A percentile compares a stretch with the other conserved stretches of the same genome.
phyloP scores from a whole-genome alignment of 2,329 filamentous ascomycete genomes.

The Diplocarpon rosae region DNA sequence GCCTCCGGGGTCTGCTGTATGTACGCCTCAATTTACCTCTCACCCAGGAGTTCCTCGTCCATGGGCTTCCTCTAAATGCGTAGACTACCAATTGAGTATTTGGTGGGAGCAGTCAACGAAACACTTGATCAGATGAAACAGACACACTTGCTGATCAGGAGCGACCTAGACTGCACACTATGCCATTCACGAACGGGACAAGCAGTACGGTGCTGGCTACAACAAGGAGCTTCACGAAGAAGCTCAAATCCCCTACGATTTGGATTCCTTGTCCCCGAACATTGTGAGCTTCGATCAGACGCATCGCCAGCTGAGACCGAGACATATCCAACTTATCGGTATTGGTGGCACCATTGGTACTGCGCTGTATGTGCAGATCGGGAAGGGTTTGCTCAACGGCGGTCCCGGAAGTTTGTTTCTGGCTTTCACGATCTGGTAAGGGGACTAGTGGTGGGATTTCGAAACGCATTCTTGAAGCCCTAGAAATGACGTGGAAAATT shows the following conservation, averaged over 20 bases:
- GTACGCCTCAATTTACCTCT: neutral
- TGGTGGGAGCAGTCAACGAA: no score
- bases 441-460: no score
- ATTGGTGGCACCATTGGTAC: slow-evolving; percentile 57
- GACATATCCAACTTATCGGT: slow-evolving; percentile 33
- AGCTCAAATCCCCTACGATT: slow-evolving; percentile 9
- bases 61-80: neutral
- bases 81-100: no score
- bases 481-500: neutral
- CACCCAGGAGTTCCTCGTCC: no score
- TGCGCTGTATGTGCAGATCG: slow-evolving; percentile 42
- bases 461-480: no score
- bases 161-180: slow-evolving; percentile 7
- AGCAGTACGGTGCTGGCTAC: slow-evolving; percentile 3
- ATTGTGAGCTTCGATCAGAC: slow-evolving; percentile 18
- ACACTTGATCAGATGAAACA: no score
- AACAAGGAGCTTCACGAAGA: slow-evolving; percentile 17
- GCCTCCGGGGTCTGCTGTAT: slow-evolving; percentile 8
- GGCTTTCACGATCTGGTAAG: slow-evolving; percentile 46
- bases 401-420: slow-evolving; percentile 47
- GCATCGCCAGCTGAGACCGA: slow-evolving; percentile 31
- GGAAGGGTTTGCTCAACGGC: slow-evolving; percentile 44
- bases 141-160: no score
- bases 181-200: slow-evolving; percentile 8
- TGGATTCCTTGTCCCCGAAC: slow-evolving; percentile 6